A percentile compares a stretch with the other conserved stretches of the same genome.
Evolutionary conservation across 164 flowering plant species (phyloP).

Genomic region (Hamamelis virginiana): DNA sequence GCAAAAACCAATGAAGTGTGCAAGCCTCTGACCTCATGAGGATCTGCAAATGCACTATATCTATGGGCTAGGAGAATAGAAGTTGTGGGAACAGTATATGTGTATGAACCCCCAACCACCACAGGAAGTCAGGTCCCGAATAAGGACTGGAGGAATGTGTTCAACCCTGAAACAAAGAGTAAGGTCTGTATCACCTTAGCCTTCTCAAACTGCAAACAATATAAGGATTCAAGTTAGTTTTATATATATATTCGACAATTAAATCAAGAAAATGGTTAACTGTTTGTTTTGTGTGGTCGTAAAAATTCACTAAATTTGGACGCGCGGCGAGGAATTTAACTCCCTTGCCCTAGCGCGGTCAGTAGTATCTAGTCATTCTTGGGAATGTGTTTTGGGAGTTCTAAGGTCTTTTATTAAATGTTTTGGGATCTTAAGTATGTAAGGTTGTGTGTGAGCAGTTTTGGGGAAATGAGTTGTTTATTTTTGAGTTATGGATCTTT

Average conservation of each 20-base stretch:
- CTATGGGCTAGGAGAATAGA: constrained; percentile 41
- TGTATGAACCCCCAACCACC: constrained; percentile 52
- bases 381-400: too few species aligned
- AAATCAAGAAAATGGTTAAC: not conserved
- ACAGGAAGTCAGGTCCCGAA: constrained; percentile 69
- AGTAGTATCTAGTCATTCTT: too few species aligned
- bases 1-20: not conserved
- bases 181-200: constrained; percentile 57
- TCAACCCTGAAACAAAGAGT: constrained; percentile 60
- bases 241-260: not conserved
- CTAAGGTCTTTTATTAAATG: too few species aligned
- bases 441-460: too few species aligned
- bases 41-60: constrained; percentile 24
- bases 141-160: constrained; percentile 57
- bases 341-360: too few species aligned
- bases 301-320: too few species aligned
- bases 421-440: too few species aligned
- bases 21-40: constrained; percentile 31
- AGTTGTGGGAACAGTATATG: constrained; percentile 43
- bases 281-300: too few species aligned
- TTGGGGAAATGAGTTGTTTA: too few species aligned
- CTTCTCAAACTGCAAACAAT: constrained; percentile 45
- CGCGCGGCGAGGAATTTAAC: too few species aligned
- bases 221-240: not conserved
- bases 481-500: too few species aligned